Evolutionary conservation across 805 yeast species (phyloP).

Genomic region (Ogataea salicorniae): DNA sequence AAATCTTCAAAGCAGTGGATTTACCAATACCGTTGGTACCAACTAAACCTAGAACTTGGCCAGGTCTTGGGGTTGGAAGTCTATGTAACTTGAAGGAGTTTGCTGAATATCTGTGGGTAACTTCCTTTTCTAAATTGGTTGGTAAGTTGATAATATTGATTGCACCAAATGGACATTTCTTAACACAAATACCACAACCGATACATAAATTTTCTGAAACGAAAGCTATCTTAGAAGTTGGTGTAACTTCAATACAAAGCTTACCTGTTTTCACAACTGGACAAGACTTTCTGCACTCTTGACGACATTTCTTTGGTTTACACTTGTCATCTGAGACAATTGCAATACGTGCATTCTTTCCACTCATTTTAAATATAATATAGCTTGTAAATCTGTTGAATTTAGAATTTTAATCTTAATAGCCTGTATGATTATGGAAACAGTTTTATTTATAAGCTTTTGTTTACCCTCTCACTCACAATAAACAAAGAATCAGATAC

Average conservation of each 20-base stretch:
- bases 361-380: conserved; percentile 24
- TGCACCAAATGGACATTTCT: conserved; percentile 98
- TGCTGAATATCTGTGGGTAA: conserved; percentile 96
- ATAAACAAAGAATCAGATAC: too few relatives aligned
- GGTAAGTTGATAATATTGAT: conserved; percentile 94
- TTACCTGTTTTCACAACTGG: conserved; percentile 98
- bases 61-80: conserved; percentile 97
- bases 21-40: conserved; percentile 99
- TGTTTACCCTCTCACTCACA: too few relatives aligned
- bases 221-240: conserved; percentile 87
- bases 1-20: conserved; percentile 91
- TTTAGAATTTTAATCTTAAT: neutral
- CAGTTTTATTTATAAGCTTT: too few relatives aligned
- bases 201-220: conserved; percentile 92
- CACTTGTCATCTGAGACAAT: conserved; percentile 92
- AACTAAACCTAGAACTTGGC: conserved; percentile 95
- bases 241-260: conserved; percentile 93
- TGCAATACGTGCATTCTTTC: conserved; percentile 75
- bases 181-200: conserved; percentile 99
- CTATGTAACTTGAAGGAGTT: conserved; percentile 96
- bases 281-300: conserved; percentile 94
- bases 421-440: too few relatives aligned
- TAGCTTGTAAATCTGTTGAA: neutral
- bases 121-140: conserved; percentile 86
- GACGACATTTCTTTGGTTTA: conserved; percentile 97